Base-by-base conservation (phyloP, 2,329 filamentous ascomycete species). In the Fusarium piperis region DNA sequence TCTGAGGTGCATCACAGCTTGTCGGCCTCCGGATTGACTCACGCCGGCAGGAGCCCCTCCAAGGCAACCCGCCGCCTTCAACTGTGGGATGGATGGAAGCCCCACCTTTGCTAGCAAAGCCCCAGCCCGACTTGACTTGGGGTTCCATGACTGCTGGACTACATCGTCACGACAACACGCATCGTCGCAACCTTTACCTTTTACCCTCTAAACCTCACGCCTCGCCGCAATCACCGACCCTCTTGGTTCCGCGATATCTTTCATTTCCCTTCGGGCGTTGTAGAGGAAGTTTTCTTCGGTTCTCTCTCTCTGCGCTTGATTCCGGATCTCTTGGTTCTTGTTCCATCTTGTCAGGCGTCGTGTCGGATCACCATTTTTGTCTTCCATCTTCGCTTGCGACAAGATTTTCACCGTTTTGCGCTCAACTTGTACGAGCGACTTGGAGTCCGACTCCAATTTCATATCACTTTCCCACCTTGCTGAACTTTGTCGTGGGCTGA, bases 121-220 rank as follows among this genome's bases (percentile, higher is more conserved):
- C 62, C 30, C 59, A 72, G 59, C 56, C 62, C 20, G 35, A 61
- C 46, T 58, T 59, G 23, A 23, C 23, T n/a, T n/a, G 20, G 32
- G 41, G 28, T 67, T 71, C 73, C 64, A 75, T 74, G 60, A 66
- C 71, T 72, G 48, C 52, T 68, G 68, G 56, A 64, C 67, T 55
- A 63, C 66, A 74, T 73, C 67, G 62, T 75, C 68, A 69, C 70
- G 59, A 72, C 66, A 74, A 72, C 71, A 70, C 66, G 65, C 59
- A 70, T 56, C 57, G 63, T 68, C 73, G 62, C 68, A 63, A 59
- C 53, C 53, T 60, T 72, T 39, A 64, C 33, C 67, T 57, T 59
- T 52, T 52, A 35, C 48, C 46, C 53, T 33, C 51, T 18, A 41
- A 58, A 52, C 32, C 59, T 15, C 56, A 55, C 59, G 55, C 57